Evolutionary conservation across 306 rosid genomes (phyloP).

Genomic region (Spatholobus suberectus): DNA sequence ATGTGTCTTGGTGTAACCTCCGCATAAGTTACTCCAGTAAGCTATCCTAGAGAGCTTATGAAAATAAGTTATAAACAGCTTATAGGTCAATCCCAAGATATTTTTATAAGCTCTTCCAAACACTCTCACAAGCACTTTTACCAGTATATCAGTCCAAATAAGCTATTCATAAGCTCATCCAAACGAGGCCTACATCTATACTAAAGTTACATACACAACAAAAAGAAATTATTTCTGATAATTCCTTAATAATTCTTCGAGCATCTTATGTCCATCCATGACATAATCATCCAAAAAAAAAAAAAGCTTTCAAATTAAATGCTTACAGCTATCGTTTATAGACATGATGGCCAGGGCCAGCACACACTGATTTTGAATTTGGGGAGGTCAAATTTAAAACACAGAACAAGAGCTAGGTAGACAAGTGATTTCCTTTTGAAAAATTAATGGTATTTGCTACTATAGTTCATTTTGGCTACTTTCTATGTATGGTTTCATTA

Average conservation of each 20-base stretch:
- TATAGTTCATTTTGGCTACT: conserved; percentile 22
- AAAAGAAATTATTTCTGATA: background rate
- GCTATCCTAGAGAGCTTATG: no score
- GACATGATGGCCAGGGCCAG: conserved; percentile 1
- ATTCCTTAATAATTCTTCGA: background rate
- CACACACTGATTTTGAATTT: conserved; percentile 14
- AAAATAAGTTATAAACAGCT: no score
- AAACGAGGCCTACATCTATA: background rate
- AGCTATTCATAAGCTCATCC: background rate
- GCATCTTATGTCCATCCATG: background rate
- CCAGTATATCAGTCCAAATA: background rate
- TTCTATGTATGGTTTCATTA: background rate
- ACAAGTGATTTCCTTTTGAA: background rate
- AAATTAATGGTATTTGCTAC: background rate
- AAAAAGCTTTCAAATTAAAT: background rate
- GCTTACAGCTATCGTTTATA: background rate
- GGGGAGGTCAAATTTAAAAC: background rate
- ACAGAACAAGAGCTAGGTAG: conserved; percentile 2
- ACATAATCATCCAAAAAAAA: background rate
- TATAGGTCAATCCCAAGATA: no score
- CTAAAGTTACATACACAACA: background rate
- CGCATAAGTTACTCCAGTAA: no score
- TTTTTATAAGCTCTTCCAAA: no score
- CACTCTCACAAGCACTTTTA: background rate
- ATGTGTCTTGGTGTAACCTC: no score